Evolutionary conservation across 805 yeast species (phyloP).

Genomic region (Candida insectorum): DNA sequence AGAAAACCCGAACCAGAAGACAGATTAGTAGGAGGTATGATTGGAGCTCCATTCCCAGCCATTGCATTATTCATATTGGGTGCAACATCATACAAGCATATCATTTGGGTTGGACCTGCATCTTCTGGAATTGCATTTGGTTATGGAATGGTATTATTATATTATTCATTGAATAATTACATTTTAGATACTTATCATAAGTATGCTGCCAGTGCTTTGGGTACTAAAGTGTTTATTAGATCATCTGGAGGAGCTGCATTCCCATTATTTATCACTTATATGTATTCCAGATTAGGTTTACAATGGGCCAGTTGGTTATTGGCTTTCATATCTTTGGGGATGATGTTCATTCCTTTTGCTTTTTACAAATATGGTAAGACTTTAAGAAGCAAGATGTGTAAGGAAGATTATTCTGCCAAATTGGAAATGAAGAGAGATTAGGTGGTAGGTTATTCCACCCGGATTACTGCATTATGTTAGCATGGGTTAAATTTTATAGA

Average conservation of each 20-base stretch:
- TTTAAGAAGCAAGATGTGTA: slow-evolving; percentile 63
- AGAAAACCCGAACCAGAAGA: slow-evolving; percentile 77
- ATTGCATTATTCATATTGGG: slow-evolving; percentile 77
- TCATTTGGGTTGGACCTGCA: slow-evolving; percentile 66
- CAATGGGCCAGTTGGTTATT: slow-evolving; percentile 81
- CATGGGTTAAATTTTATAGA: too few species aligned
- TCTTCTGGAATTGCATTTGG: slow-evolving; percentile 59
- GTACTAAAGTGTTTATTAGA: slow-evolving; percentile 77
- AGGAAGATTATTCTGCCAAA: slow-evolving; percentile 50
- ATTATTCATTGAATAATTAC: slow-evolving; percentile 66
- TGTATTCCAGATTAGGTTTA: slow-evolving; percentile 70
- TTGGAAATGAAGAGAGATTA: slow-evolving; percentile 7
- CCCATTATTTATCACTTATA: slow-evolving; percentile 77
- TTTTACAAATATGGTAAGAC: slow-evolving; percentile 65
- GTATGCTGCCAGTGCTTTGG: slow-evolving; percentile 76
- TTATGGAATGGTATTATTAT: slow-evolving; percentile 58
- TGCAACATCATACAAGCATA: slow-evolving; percentile 67
- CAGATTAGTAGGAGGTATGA: slow-evolving; percentile 74
- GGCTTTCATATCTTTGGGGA: slow-evolving; percentile 73
- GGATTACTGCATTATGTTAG: too few species aligned
- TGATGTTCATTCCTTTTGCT: slow-evolving; percentile 69
- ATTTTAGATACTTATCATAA: slow-evolving; percentile 81
- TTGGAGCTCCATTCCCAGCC: slow-evolving; percentile 81
- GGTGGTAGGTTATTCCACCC: too few species aligned
- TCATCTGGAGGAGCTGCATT: slow-evolving; percentile 85